phyloP scores from a whole-genome alignment of 2,329 filamentous ascomycete genomes.

The Didymella segeticola region DNA sequence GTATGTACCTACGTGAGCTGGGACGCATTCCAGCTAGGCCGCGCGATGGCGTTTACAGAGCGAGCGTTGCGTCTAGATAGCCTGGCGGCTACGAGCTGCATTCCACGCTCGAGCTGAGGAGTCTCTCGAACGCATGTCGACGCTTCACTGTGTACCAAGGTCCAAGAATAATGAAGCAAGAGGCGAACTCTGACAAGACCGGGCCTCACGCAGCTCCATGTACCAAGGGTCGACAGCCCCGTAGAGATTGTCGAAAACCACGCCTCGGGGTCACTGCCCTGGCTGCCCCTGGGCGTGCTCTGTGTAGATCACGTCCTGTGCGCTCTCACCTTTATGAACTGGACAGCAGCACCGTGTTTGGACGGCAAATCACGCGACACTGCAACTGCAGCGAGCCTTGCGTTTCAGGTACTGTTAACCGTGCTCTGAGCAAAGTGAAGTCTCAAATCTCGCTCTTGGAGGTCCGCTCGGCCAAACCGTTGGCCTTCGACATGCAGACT shows the following conservation, averaged over 20 bases:
- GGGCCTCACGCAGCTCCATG: neutral
- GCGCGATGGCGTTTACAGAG: neutral
- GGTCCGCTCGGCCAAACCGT: neutral
- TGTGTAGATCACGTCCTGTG: conserved; percentile 3
- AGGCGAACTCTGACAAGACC: neutral
- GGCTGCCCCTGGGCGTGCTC: conserved; percentile 9
- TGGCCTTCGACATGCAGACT: too few relatives aligned
- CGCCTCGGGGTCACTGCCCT: neutral
- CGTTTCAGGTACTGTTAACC: conserved; percentile 2
- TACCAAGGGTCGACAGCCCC: conserved; percentile 4
- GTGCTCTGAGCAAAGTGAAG: neutral
- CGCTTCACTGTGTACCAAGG: neutral
- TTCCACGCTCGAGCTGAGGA: conserved; percentile 2
- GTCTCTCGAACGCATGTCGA: neutral
- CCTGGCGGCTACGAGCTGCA: conserved; percentile 13
- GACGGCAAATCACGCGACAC: conserved; percentile 9
- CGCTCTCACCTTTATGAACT: conserved; percentile 4
- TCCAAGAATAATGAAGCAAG: neutral
- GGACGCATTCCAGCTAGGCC: conserved; percentile 7
- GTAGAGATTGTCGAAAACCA: conserved; percentile 1
- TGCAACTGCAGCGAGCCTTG: neutral
- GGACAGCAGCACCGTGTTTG: neutral
- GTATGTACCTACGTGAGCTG: too few relatives aligned
- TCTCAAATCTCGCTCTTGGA: neutral
- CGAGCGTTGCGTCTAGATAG: neutral